phyloP scores from a whole-genome alignment of 768 basidiomycete genomes.

The Collybia nuda region DNA sequence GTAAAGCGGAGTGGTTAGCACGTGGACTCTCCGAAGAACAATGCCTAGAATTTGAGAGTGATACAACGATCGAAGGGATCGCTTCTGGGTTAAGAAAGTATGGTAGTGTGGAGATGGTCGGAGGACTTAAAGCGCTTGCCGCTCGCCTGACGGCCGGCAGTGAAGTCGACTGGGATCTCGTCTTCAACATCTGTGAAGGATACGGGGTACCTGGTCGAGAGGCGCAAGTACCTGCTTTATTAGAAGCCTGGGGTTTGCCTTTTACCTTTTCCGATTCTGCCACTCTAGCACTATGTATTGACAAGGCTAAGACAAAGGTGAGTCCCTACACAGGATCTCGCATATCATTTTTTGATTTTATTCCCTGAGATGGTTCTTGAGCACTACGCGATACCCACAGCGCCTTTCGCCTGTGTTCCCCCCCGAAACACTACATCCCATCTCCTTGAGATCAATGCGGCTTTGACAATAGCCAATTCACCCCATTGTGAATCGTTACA shows the following conservation, averaged over 20 bases:
- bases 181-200: conserved; percentile 25
- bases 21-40: conserved; percentile 9
- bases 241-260: conserved; percentile 20
- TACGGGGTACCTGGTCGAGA: conserved; percentile 17
- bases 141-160: conserved; percentile 4
- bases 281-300: conserved; percentile 21
- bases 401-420: conserved; percentile 19
- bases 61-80: conserved; percentile 17
- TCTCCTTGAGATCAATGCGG: background rate
- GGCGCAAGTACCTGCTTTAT: conserved; percentile 22
- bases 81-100: conserved; percentile 13
- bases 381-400: conserved; percentile 18
- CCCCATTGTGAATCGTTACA: conserved; percentile 7
- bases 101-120: conserved; percentile 20
- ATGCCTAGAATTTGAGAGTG: conserved; percentile 18
- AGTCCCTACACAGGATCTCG: background rate
- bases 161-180: conserved; percentile 19
- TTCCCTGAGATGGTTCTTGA: conserved; percentile 19
- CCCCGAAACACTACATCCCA: conserved; percentile 7
- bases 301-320: conserved; percentile 26
- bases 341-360: background rate
- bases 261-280: conserved; percentile 24
- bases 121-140: conserved; percentile 15
- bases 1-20: conserved; percentile 13
- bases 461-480: background rate